Evolutionary conservation across 495 filamentous ascomycete species (phyloP).

Genomic region (Tetracladium marchalianum): DNA sequence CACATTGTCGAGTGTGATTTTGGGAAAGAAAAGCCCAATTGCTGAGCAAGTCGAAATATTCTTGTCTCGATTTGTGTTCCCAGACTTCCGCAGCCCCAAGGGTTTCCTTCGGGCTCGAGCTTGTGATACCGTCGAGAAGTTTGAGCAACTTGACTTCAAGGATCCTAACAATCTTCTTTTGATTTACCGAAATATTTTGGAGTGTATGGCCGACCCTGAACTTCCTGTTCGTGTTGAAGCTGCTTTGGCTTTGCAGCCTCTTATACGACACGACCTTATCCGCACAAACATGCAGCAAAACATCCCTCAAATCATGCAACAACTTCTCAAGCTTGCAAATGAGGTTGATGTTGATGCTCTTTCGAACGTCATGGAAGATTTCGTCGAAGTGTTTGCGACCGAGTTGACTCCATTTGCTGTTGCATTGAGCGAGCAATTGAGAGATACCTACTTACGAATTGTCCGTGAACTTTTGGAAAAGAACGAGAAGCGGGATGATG

Average conservation of each 20-base stretch:
- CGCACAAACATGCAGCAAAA: constrained; percentile 90
- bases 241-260: constrained; percentile 84
- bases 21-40: constrained; percentile 96
- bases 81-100: constrained; percentile 87
- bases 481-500: constrained; percentile 58
- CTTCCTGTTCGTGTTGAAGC: constrained; percentile 92
- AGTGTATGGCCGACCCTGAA: constrained; percentile 88
- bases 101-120: constrained; percentile 92
- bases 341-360: constrained; percentile 91
- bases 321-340: constrained; percentile 90
- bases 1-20: constrained; percentile 82
- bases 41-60: constrained; percentile 98
- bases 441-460: constrained; percentile 93
- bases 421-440: constrained; percentile 87
- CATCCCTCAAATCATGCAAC: constrained; percentile 99
- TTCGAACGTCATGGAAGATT: constrained; percentile 99
- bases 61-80: constrained; percentile 95
- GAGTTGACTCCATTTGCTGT: constrained; percentile 98
- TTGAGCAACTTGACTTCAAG: constrained; percentile 91
- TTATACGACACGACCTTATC: constrained; percentile 93
- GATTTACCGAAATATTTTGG: constrained; percentile 92
- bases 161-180: constrained; percentile 87
- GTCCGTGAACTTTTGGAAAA: constrained; percentile 84
- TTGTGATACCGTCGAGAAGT: constrained; percentile 95
- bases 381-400: constrained; percentile 93